phyloP scores from a whole-genome alignment of 345 rosid species.

The Cardamine chenopodiifolia region DNA sequence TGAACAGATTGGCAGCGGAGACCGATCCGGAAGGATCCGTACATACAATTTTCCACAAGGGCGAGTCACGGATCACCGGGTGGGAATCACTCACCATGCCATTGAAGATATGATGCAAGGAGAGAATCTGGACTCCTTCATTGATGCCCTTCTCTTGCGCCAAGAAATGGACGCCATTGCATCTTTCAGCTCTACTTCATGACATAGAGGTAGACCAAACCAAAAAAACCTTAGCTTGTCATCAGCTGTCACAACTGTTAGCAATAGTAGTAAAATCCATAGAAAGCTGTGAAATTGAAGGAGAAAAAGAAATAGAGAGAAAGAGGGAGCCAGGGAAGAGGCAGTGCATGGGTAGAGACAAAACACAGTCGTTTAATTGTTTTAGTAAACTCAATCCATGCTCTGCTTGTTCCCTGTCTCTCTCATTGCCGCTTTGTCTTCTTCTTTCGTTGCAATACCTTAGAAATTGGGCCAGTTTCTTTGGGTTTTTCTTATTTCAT shows the following conservation, averaged over 20 bases:
- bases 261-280: slow-evolving; percentile 14
- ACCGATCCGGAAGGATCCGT: slow-evolving; percentile 86
- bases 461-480: slow-evolving; percentile 6
- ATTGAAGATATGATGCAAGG: slow-evolving; percentile 79
- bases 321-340: slow-evolving; percentile 91
- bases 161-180: slow-evolving; percentile 97
- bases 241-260: slow-evolving; percentile 18
- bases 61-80: slow-evolving; percentile 85
- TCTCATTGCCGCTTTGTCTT: slow-evolving; percentile 47
- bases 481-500: not conserved
- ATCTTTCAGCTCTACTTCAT: slow-evolving; percentile 61
- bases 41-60: slow-evolving; percentile 97
- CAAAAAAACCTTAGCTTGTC: not conserved
- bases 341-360: slow-evolving; percentile 87
- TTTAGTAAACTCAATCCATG: slow-evolving; percentile 61
- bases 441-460: slow-evolving; percentile 29
- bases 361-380: slow-evolving; percentile 50
- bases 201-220: slow-evolving; percentile 32
- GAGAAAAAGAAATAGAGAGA: slow-evolving; percentile 29
- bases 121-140: slow-evolving; percentile 74
- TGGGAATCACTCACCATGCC: slow-evolving; percentile 81
- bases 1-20: slow-evolving; percentile 89
- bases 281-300: slow-evolving; percentile 1
- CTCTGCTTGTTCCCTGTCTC: slow-evolving; percentile 73
- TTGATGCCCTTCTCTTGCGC: slow-evolving; percentile 84